Conservation (phyloP, 2,329 filamentous ascomycete genomes). For the Pleurostoma richardsiae region DNA sequence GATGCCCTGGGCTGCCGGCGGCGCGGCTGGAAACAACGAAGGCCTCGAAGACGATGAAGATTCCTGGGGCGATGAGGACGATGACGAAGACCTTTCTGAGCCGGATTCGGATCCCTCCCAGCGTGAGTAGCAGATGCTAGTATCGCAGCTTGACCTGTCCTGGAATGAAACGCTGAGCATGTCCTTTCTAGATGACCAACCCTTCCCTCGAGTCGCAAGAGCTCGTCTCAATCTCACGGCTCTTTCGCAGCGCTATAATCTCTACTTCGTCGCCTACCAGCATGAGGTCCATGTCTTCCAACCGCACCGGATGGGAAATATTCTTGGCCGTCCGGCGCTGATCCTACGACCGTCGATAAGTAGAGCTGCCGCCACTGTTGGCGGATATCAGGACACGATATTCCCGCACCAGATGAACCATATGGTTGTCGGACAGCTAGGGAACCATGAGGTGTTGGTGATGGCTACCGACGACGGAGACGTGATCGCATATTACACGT, state of each 20-base stretch:
- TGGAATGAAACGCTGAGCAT: background rate
- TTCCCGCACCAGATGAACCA: slow-evolving; percentile 64
- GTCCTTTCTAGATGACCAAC: background rate
- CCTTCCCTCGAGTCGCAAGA: slow-evolving; percentile 19
- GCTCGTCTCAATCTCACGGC: slow-evolving; percentile 50
- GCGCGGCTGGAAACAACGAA: background rate
- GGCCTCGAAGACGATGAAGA: background rate
- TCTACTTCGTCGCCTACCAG: slow-evolving; percentile 57
- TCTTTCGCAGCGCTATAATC: slow-evolving; percentile 53
- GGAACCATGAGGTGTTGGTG: slow-evolving; percentile 63
- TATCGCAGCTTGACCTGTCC: background rate
- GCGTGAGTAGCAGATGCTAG: background rate
- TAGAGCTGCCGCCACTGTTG: slow-evolving; percentile 29
- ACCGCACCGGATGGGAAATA: slow-evolving; percentile 42
- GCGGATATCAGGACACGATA: slow-evolving; percentile 46
- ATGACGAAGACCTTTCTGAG: background rate
- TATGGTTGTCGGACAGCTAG: slow-evolving; percentile 63
- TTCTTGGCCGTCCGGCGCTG: slow-evolving; percentile 44
- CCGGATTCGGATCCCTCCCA: background rate
- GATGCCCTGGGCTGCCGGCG: background rate
- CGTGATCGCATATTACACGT: slow-evolving; percentile 64
- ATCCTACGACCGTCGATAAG: slow-evolving; percentile 40
- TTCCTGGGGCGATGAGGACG: background rate
- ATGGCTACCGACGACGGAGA: slow-evolving; percentile 72
- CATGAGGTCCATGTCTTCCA: slow-evolving; percentile 52